phyloP scores from a whole-genome alignment of 192 early-diverging fungal species.

The Phycomyces blakesleeanus region DNA sequence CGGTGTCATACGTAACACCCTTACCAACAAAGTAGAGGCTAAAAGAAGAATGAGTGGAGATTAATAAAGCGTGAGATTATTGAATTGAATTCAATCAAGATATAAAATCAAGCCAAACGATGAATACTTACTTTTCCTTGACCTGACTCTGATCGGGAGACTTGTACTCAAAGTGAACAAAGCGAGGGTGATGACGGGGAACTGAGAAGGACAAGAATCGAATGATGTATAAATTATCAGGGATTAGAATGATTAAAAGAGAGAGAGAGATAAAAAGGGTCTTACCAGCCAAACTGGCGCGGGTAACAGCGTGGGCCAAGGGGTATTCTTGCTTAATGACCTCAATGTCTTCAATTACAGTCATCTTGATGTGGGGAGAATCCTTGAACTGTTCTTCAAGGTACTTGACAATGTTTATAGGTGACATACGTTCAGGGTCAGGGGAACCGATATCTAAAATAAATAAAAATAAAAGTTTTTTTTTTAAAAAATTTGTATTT shows the following conservation, averaged over 20 bases:
- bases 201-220: slow-evolving; percentile 34
- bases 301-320: slow-evolving; percentile 72
- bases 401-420: slow-evolving; percentile 65
- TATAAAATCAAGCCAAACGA: too few relatives aligned
- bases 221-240: too few relatives aligned
- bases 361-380: slow-evolving; percentile 50
- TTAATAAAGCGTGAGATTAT: neutral
- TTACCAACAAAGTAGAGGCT: slow-evolving; percentile 84
- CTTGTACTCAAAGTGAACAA: slow-evolving; percentile 66
- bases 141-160: slow-evolving; percentile 66
- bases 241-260: too few relatives aligned
- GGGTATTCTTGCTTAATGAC: slow-evolving; percentile 78
- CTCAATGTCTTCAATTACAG: slow-evolving; percentile 65
- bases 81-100: too few relatives aligned
- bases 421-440: slow-evolving; percentile 87
- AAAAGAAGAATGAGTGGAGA: slow-evolving; percentile 8
- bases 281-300: slow-evolving; percentile 66
- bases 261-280: too few relatives aligned
- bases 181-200: slow-evolving; percentile 58
- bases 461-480: too few relatives aligned
- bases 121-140: slow-evolving; percentile 65
- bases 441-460: slow-evolving; percentile 82
- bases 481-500: too few relatives aligned
- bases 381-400: slow-evolving; percentile 61
- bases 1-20: slow-evolving; percentile 90